phyloP scores from a whole-genome alignment of 176 grass and related monocot species.

The Microstegium vimineum region DNA sequence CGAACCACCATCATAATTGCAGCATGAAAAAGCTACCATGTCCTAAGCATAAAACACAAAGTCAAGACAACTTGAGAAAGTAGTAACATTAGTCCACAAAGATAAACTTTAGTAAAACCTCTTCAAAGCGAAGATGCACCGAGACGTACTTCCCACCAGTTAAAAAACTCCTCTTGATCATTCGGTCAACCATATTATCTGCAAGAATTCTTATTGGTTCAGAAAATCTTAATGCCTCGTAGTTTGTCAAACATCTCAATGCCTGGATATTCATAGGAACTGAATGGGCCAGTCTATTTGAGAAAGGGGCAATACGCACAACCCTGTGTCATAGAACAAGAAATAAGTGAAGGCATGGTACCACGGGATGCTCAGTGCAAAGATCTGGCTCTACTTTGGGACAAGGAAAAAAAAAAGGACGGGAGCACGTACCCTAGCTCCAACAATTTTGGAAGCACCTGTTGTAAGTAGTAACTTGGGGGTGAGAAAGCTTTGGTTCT shows the following conservation, averaged over 20 bases:
- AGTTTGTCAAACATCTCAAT: conserved; percentile 88
- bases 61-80: conserved; percentile 22
- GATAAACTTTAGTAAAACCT: conserved; percentile 40
- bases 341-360: conserved; percentile 5
- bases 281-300: conserved; percentile 81
- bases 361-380: background rate
- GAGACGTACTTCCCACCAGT: conserved; percentile 76
- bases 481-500: conserved; percentile 89
- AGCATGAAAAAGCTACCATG: conserved; percentile 99
- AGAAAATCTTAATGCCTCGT: conserved; percentile 83
- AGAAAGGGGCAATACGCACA: conserved; percentile 95
- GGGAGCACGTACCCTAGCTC: conserved; percentile 61
- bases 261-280: conserved; percentile 60
- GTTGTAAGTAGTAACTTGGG: conserved; percentile 61
- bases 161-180: conserved; percentile 71
- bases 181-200: conserved; percentile 68
- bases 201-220: conserved; percentile 77
- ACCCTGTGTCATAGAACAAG: conserved; percentile 50
- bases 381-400: background rate
- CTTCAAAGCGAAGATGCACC: conserved; percentile 95
- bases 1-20: conserved; percentile 73
- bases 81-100: background rate
- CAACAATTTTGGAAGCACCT: conserved; percentile 80
- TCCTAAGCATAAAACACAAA: conserved; percentile 44
- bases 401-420: background rate